Evolutionary conservation across 2,329 filamentous ascomycete genomes (phyloP).

Genomic region (Ophiostoma tasmaniense): DNA sequence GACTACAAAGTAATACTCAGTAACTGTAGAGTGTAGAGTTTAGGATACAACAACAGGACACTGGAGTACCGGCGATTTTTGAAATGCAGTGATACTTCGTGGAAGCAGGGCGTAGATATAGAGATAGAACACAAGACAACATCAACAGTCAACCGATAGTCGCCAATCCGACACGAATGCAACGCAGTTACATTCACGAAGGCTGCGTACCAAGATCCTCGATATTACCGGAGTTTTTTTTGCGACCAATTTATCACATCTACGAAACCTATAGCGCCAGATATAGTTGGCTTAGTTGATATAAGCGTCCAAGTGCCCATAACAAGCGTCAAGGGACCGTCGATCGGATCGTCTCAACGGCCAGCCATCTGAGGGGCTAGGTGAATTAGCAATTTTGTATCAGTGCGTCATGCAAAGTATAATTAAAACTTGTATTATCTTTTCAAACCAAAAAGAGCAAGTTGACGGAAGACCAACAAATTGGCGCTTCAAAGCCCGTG

Average conservation of each 20-base stretch:
- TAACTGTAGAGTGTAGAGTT: too few relatives aligned
- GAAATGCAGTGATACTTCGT: not conserved
- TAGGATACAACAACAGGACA: not conserved
- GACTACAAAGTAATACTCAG: too few relatives aligned
- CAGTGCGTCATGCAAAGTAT: not conserved
- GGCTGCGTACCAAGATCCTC: not conserved
- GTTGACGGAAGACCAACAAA: not conserved
- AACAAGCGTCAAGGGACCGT: not conserved
- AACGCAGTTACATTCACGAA: not conserved
- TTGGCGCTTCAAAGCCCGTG: not conserved
- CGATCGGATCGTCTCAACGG: constrained; percentile 6
- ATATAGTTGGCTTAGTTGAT: not conserved
- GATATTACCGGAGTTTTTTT: not conserved
- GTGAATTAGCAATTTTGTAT: not conserved
- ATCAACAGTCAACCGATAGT: not conserved
- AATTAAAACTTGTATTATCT: not conserved
- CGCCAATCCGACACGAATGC: not conserved
- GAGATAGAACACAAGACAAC: not conserved
- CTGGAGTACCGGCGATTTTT: not conserved
- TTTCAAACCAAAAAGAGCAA: not conserved
- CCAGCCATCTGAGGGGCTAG: not conserved
- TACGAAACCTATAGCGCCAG: not conserved
- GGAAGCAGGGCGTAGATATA: not conserved
- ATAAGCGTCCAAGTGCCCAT: not conserved
- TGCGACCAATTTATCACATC: not conserved